Evolutionary conservation across 345 rosid species (phyloP), one percentile per base, ranked within the genome.

Genomic region (Linum tenue): DNA sequence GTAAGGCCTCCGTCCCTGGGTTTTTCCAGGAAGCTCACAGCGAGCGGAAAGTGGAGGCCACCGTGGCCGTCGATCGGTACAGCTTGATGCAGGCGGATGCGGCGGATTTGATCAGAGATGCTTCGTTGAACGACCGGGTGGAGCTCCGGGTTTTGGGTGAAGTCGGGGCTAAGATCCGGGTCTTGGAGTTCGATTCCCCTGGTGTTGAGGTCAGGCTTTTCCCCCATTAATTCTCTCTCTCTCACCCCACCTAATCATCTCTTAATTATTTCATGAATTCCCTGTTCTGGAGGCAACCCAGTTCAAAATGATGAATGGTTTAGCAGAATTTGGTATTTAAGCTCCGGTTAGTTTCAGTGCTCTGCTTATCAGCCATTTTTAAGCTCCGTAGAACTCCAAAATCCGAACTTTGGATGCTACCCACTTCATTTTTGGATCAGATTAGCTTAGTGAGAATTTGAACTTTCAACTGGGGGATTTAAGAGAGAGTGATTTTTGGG

Each of bases 1-100:
- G 99, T 35, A 85, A 82, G 70, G 99, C 96, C 48, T 77, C 88
- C 37, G 89, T 94, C 37, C 86, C 99, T 5, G 97, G 97, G 14
- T 90, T 94, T 74, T 90, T 78, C 73, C 97, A 94, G 76, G 92
- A 86, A 60, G 88, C 95, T 14, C 95, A 90, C 66, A 90, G 92
- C 55, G 61, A 77, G 55, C 74, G 88, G 65, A 85, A 82, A 75
- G 91, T 94, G 63, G 87, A 76, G 66, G 96, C 99, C 36, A 86
- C 84, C 55, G 84, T 94, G 37, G 77, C 83, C 60, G 97, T 94
- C 5, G 95, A 90, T 70, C 85, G 91, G 43, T 89, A 85, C 22
- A 88, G 86, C 80, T 78, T 86, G 78, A 71, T 89, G 87, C 97
- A 91, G 85, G 87, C 79, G 76, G 66, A 67, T 37, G 43, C 38